A percentile compares a stretch with the other conserved stretches of the same genome.
Evolutionary conservation across 805 yeast genomes (phyloP).

Genomic region (Teunomyces funiuensis): DNA sequence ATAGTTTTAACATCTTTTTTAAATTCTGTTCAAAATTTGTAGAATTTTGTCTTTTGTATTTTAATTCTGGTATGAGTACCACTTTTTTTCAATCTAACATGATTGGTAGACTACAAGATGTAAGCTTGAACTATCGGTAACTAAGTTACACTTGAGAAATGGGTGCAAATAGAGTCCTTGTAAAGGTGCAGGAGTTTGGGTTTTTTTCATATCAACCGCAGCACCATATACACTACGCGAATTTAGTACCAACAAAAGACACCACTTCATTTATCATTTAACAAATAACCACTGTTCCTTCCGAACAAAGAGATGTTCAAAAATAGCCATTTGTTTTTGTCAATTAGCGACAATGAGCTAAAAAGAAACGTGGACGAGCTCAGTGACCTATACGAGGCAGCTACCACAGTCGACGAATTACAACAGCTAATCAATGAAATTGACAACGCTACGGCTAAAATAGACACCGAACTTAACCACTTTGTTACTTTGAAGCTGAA

Average conservation of each 20-base stretch:
- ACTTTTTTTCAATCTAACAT: background rate
- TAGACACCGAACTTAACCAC: constrained; percentile 28
- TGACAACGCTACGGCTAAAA: constrained; percentile 22
- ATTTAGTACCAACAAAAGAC: background rate
- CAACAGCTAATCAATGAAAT: constrained; percentile 24
- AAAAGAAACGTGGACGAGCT: background rate
- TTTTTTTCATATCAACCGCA: background rate
- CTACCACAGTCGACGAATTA: constrained; percentile 31
- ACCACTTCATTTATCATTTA: too few species aligned
- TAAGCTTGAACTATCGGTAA: too few species aligned
- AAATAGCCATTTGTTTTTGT: constrained; percentile 4
- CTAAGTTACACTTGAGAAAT: too few species aligned
- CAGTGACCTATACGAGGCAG: constrained; percentile 11
- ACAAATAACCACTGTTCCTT: too few species aligned
- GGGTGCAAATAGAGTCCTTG: background rate
- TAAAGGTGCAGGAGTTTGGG: background rate
- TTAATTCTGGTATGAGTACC: too few species aligned
- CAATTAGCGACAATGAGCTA: constrained; percentile 2
- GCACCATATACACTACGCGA: background rate
- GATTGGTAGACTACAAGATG: background rate
- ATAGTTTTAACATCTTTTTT: too few species aligned
- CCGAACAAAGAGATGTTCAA: background rate
- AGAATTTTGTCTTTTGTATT: too few species aligned
- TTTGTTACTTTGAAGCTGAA: constrained; percentile 24
- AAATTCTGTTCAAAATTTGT: too few species aligned